Percentiles rank a stretch among this genome's conserved stretches.
These are phyloP conservation scores for Gastrodia elata DNA, from an alignment of 106 monocot species.

Conservation along the genomic window DNA sequence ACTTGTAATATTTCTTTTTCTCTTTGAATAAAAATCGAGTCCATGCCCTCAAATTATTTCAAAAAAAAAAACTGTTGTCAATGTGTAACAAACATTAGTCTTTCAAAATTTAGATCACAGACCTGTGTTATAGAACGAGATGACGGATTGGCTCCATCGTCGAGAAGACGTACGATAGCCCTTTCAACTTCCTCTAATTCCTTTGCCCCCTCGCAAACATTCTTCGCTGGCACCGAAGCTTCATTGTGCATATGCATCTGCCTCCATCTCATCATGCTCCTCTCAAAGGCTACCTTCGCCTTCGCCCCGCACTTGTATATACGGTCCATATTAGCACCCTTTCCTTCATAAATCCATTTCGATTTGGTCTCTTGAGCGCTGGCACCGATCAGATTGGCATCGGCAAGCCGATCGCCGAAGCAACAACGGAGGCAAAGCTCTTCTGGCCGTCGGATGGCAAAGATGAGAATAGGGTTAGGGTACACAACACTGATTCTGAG, in stretches of 20 bases:
- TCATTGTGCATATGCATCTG: slow-evolving; percentile 16
- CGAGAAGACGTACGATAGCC: slow-evolving; percentile 10
- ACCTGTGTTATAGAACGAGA: slow-evolving; percentile 29
- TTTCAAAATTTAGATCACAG: too few species aligned
- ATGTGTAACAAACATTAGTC: too few species aligned
- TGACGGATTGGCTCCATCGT: slow-evolving; percentile 17
- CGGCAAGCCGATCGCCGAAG: slow-evolving; percentile 52
- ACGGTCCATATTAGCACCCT: slow-evolving; percentile 9
- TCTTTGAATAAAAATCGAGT: too few species aligned
- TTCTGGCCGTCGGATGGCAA: too few species aligned
- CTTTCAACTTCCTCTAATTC: slow-evolving; percentile 11
- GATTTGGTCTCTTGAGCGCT: neutral
- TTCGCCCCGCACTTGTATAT: slow-evolving; percentile 75
- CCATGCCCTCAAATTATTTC: too few species aligned
- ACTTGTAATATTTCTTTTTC: too few species aligned
- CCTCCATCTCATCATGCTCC: slow-evolving; percentile 21
- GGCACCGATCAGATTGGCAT: slow-evolving; percentile 34
- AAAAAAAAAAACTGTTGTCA: too few species aligned
- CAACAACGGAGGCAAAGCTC: slow-evolving; percentile 7
- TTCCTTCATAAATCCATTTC: neutral
- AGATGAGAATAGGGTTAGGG: slow-evolving; percentile 16
- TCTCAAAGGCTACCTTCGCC: slow-evolving; percentile 37
- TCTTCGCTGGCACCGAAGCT: neutral
- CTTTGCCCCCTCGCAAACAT: slow-evolving; percentile 7
- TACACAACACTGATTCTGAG: slow-evolving; percentile 24